Evolutionary conservation across 2,329 filamentous ascomycete species (phyloP), one percentile per base, ranked within the genome.

Genomic region (Colletotrichum sp.): DNA sequence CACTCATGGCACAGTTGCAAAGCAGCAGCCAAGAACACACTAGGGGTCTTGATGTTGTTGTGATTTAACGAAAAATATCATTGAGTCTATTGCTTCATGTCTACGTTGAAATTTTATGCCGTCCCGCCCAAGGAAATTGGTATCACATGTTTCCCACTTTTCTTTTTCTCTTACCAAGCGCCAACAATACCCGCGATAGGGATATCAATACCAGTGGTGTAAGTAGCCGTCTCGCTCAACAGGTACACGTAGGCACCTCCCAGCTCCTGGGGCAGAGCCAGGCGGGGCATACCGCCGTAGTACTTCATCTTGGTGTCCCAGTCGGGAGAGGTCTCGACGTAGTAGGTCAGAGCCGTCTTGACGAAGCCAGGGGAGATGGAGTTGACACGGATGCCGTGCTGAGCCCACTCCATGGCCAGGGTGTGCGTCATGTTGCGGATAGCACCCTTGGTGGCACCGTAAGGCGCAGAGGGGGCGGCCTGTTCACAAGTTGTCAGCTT

Each of bases 231-330:
- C 76, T 91, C 89, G 70, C 85, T 88, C n/a, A 91, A 80, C 75
- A 91, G 79, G 78, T 91, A 91, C 6, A 91, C 88, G 78, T 91
- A 91, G 1, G 89, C 90, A n/a, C 89, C 89, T 4, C 89, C 89
- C 4, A 92, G 81, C 81, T 92, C 89, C 77, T 89, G 86, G 0
- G 88, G 87, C 64, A 89, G 85, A 0, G 89, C 90, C 49, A 92
- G 78, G 32, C 89, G 83, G 13, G 89, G 89, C 85, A 92, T 91
- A 5, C 89, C 89, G 5, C 90, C 89, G 78, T 91, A 91, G 79
- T 91, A 91, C 81, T 90, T 88, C 83, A 91, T 86, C 83, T 91
- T 89, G 76, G 86, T 83, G 72, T 89, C 87, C 90, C 89, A 92
- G 79, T 91, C 90, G 0, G 88, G 87, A 18, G 86, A 84, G n/a